A percentile compares a stretch with the other conserved stretches of the same genome.
These are phyloP conservation scores for Epichloe sp. DNA, from an alignment of 2,329 filamentous ascomycete species.

Conservation along the genomic window DNA sequence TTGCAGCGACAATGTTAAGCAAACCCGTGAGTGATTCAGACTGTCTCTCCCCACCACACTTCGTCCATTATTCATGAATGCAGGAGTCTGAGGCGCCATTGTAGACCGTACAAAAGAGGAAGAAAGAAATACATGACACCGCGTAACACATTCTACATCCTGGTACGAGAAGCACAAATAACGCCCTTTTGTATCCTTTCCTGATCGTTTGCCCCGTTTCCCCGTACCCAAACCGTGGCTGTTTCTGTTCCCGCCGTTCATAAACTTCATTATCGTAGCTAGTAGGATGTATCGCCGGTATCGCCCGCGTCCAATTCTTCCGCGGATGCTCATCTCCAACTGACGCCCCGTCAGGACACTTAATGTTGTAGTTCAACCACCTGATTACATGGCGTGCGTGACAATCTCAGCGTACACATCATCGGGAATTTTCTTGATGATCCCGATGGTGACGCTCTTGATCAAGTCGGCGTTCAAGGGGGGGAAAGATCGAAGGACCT, in stretches of 20 bases:
- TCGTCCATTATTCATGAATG: no score
- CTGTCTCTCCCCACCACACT: no score
- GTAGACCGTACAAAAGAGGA: background rate
- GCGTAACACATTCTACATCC: background rate
- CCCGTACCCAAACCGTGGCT: background rate
- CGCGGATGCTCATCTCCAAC: no score
- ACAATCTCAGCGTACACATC: conserved; percentile 87
- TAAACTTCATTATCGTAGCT: background rate
- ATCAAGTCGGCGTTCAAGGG: conserved; percentile 74
- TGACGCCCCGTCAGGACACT: no score
- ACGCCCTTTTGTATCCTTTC: background rate
- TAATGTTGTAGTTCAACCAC: no score
- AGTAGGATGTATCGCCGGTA: background rate
- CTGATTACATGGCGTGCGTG: conserved; percentile 56
- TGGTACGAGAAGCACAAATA: background rate
- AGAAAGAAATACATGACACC: background rate
- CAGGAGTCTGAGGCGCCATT: no score
- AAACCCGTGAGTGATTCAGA: background rate
- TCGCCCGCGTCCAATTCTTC: no score
- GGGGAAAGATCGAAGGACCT: conserved; percentile 78
- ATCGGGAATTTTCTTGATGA: conserved; percentile 81
- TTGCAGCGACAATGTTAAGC: background rate
- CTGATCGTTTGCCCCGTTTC: background rate
- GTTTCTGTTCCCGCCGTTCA: background rate
- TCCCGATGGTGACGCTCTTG: conserved; percentile 71